Conservation (phyloP, 441 rosid species). For the Euphorbia corollata region DNA sequence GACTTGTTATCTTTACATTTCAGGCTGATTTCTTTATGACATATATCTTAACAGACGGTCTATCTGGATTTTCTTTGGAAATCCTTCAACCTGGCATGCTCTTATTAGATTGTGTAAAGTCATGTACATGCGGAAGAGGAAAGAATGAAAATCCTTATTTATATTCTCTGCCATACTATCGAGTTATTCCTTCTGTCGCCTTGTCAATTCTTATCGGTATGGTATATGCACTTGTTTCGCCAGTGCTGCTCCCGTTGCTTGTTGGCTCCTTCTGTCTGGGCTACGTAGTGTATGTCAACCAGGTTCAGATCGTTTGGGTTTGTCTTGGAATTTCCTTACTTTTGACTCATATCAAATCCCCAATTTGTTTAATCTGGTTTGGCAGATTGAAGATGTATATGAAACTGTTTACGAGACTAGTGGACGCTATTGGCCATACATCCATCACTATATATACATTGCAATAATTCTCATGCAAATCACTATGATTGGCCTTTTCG, state of each 20-base stretch:
- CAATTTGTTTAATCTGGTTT: neutral
- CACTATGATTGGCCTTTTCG: slow-evolving; percentile 84
- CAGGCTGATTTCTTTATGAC: slow-evolving; percentile 88
- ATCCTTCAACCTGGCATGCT: slow-evolving; percentile 68
- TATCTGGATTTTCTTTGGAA: slow-evolving; percentile 80
- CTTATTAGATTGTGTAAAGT: slow-evolving; percentile 45
- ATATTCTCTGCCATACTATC: slow-evolving; percentile 60
- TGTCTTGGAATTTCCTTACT: too few species aligned
- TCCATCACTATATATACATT: slow-evolving; percentile 62
- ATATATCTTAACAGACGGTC: slow-evolving; percentile 73
- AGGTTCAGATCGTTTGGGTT: slow-evolving; percentile 32
- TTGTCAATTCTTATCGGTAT: slow-evolving; percentile 65
- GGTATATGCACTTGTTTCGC: slow-evolving; percentile 76
- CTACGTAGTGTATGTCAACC: slow-evolving; percentile 68
- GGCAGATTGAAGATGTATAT: slow-evolving; percentile 78
- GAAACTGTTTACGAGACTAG: slow-evolving; percentile 61
- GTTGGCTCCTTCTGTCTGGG: slow-evolving; percentile 73
- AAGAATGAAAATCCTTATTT: slow-evolving; percentile 59
- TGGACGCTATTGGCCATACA: slow-evolving; percentile 71
- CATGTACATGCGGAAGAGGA: slow-evolving; percentile 38
- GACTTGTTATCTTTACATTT: slow-evolving; percentile 13
- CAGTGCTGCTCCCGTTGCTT: slow-evolving; percentile 72
- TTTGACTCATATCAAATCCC: too few species aligned
- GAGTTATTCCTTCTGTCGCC: slow-evolving; percentile 67
- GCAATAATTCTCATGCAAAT: slow-evolving; percentile 82